Conservation (phyloP, 225 moss, liverwort and hornwort species). For the Lunularia cruciata region DNA sequence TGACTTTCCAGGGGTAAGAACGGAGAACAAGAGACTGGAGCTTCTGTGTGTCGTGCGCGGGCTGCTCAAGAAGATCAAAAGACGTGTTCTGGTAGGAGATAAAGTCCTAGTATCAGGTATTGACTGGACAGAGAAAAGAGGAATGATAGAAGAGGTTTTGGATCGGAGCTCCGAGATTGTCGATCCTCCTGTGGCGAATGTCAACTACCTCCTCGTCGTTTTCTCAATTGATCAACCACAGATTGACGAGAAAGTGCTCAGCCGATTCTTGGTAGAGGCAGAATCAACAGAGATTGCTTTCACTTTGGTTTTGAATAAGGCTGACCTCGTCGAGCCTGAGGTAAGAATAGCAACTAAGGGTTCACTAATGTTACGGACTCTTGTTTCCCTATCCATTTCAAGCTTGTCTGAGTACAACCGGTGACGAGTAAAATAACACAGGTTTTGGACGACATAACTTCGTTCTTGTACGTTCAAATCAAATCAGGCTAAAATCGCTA, state of each 20-base stretch:
- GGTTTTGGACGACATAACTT: no score
- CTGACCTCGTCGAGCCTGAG: slow-evolving; percentile 63
- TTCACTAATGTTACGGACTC: not conserved
- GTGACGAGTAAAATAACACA: no score
- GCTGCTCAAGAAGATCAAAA: slow-evolving; percentile 88
- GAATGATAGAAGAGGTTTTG: slow-evolving; percentile 94
- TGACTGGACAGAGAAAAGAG: slow-evolving; percentile 83
- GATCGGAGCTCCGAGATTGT: slow-evolving; percentile 79
- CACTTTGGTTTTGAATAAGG: slow-evolving; percentile 82
- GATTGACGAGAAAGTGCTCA: slow-evolving; percentile 78
- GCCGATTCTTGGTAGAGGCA: slow-evolving; percentile 86
- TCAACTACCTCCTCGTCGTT: slow-evolving; percentile 72
- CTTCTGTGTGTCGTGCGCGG: slow-evolving; percentile 84
- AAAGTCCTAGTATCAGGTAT: slow-evolving; percentile 80
- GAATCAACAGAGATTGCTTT: slow-evolving; percentile 92
- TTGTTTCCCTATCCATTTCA: not conserved
- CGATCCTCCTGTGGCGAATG: slow-evolving; percentile 95
- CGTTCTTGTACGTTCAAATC: no score
- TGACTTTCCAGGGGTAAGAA: not conserved
- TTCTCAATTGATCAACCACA: slow-evolving; percentile 85
- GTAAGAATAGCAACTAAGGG: slow-evolving; percentile 46
- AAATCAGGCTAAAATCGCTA: no score
- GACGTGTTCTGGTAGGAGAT: slow-evolving; percentile 89
- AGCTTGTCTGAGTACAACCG: not conserved
- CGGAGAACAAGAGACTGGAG: slow-evolving; percentile 35